A percentile compares a stretch with the other conserved stretches of the same genome.
Conservation (phyloP, 106 monocot genomes). For the Allium fistulosum region DNA sequence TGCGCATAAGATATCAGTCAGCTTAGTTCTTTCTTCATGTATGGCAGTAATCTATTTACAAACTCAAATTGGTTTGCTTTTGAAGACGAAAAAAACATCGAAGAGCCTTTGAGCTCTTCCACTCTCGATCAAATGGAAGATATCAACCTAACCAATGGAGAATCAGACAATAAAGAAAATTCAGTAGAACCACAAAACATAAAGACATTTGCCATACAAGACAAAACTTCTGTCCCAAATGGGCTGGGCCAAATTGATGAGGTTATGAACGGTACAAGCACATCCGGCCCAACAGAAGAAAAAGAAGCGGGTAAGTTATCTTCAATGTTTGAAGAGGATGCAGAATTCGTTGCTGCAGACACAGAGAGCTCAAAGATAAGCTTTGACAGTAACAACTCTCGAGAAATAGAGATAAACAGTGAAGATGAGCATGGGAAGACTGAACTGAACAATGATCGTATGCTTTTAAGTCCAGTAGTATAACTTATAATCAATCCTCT, state of each 20-base stretch:
- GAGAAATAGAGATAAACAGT: not conserved
- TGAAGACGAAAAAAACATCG: constrained; percentile 17
- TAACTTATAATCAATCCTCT: not conserved
- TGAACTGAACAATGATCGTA: constrained; percentile 13
- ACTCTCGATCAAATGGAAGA: constrained; percentile 9
- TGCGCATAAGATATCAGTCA: no score
- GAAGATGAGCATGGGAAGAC: constrained; percentile 12
- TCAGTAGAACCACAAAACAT: not conserved
- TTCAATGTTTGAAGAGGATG: constrained; percentile 22
- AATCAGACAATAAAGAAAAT: constrained; percentile 21
- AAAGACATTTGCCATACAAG: no score
- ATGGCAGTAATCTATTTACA: constrained; percentile 51
- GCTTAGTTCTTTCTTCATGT: constrained; percentile 5
- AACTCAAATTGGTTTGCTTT: constrained; percentile 91
- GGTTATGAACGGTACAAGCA: not conserved
- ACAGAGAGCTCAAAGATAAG: constrained; percentile 7
- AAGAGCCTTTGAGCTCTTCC: constrained; percentile 22
- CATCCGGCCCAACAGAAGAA: not conserved
- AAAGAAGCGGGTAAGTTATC: not conserved
- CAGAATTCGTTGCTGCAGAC: constrained; percentile 22
- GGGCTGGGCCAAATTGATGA: not conserved
- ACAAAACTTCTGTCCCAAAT: not conserved
- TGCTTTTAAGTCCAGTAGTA: not conserved
- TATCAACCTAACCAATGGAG: constrained; percentile 11
- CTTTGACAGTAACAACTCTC: not conserved